A percentile compares a stretch with the other conserved stretches of the same genome.
Evolutionary conservation across 1,139 yeast genomes (phyloP).

Genomic region (Hyphopichia buzzinii): DNA sequence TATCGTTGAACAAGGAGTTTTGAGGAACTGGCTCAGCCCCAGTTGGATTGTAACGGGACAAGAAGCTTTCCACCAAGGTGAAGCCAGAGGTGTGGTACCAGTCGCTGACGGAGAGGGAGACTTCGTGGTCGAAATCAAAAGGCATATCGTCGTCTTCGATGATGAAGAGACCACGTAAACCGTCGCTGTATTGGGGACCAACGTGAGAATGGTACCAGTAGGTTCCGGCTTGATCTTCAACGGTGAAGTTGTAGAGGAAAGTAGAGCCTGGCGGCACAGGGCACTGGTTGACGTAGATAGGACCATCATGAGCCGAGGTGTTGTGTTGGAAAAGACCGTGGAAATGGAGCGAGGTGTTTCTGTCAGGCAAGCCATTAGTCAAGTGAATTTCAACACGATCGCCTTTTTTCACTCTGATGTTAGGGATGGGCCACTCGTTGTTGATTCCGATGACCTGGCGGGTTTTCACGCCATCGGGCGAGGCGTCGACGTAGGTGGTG

Average conservation of each 20-base stretch:
- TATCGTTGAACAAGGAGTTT: slow-evolving; percentile 73
- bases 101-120: slow-evolving; percentile 65
- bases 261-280: slow-evolving; percentile 76
- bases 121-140: slow-evolving; percentile 72
- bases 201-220: slow-evolving; percentile 97
- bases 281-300: slow-evolving; percentile 82
- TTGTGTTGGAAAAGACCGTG: slow-evolving; percentile 89
- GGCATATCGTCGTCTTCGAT: slow-evolving; percentile 58
- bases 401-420: slow-evolving; percentile 65
- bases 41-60: slow-evolving; percentile 80
- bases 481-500: slow-evolving; percentile 65
- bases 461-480: slow-evolving; percentile 72
- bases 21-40: slow-evolving; percentile 97
- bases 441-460: slow-evolving; percentile 78
- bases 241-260: slow-evolving; percentile 76
- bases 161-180: slow-evolving; percentile 78
- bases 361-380: slow-evolving; percentile 63
- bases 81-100: slow-evolving; percentile 76
- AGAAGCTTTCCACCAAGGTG: slow-evolving; percentile 51
- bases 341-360: slow-evolving; percentile 79
- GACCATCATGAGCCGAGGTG: slow-evolving; percentile 79
- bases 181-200: slow-evolving; percentile 85
- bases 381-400: slow-evolving; percentile 72
- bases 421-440: slow-evolving; percentile 84
- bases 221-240: slow-evolving; percentile 76